Evolutionary conservation across 805 yeast species (phyloP), one percentile per base, ranked within the genome.

Genomic region (Sugiyamaella valdiviana): DNA sequence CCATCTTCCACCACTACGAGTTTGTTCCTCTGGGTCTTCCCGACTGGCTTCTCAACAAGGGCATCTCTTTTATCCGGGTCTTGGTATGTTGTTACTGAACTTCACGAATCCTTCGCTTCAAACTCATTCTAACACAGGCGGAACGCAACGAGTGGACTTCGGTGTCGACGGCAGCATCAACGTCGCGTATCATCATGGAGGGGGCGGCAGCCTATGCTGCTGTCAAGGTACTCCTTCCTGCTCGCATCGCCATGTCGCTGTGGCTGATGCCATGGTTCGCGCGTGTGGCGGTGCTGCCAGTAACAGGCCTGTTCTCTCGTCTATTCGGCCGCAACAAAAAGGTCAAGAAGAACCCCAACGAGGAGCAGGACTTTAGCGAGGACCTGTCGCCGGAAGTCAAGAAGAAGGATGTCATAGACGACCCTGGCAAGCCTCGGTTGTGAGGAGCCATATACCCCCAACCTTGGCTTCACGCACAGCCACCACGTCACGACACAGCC

Each of bases 201-300:
- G 95, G 95, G 7, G 89, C 90, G 0, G 73, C 83, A 21, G 80
- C 95, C 0, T 86, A 80, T 57, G 83, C 82, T 3, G 65, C 82
- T 3, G 87, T 84, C 10, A 85, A 85, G 57, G 57, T 71, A 7
- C 58, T 76, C 19, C 63, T 80, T 51, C 86, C 87, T 0, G 44
- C 79, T 2, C 67, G 88, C 47, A 66, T 80, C 1, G 61, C 73
- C 7, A 50, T 77, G 17, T 77, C 82, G 37, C 57, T 82, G 44
- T 58, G 72, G 42, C 63, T 74, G 29, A 80, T 80, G 65, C 86
- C 86, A 2, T 69, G 73, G 68, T 76, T 79, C 54, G 80, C 86
- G 3, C 63, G 70, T 44, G 71, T 72, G 55, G 60, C 76, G 41
- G 71, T 78, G 1, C 63, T 74, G 40, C 85, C 85, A 2, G 49